A percentile compares a stretch with the other conserved stretches of the same genome.
These are phyloP conservation scores for Pelargonium citronellum DNA, from an alignment of 441 rosid genomes.

Conservation along the genomic window DNA sequence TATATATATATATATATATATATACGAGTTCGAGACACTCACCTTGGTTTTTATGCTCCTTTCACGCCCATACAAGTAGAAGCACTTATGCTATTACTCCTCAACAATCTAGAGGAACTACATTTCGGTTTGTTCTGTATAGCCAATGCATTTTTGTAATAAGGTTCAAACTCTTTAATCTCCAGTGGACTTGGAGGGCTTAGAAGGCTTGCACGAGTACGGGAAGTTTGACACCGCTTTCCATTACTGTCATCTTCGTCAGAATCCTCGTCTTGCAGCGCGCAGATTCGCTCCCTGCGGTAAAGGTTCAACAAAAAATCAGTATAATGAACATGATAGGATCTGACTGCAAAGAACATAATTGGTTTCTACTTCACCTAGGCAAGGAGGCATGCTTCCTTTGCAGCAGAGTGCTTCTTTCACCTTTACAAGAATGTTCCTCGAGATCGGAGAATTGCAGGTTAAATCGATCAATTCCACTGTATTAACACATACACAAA, in stretches of 20 bases:
- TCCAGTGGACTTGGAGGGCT: background rate
- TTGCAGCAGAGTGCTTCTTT: conserved; percentile 61
- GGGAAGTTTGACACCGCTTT: conserved; percentile 13
- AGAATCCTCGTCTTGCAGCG: conserved; percentile 24
- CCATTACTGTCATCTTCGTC: conserved; percentile 27
- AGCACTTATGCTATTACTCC: conserved; percentile 91
- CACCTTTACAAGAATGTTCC: conserved; percentile 79
- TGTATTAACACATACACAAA: conserved; percentile 23
- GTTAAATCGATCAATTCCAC: conserved; percentile 98
- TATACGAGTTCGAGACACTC: no score
- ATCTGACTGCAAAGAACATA: background rate
- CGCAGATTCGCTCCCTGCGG: conserved; percentile 68
- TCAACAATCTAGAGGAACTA: conserved; percentile 68
- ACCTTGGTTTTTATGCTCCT: conserved; percentile 27
- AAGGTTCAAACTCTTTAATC: conserved; percentile 4
- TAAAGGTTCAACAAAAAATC: background rate
- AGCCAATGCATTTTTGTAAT: conserved; percentile 35
- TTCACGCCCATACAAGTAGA: conserved; percentile 71
- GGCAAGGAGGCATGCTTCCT: conserved; percentile 97
- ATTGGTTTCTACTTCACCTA: conserved; percentile 43
- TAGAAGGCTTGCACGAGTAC: background rate
- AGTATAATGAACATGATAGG: background rate
- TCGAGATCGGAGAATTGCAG: conserved; percentile 96
- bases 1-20: no score
- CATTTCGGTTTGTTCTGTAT: conserved; percentile 35